Evolutionary conservation across 345 rosid genomes (phyloP).

Genomic region (Psidium guajava): DNA sequence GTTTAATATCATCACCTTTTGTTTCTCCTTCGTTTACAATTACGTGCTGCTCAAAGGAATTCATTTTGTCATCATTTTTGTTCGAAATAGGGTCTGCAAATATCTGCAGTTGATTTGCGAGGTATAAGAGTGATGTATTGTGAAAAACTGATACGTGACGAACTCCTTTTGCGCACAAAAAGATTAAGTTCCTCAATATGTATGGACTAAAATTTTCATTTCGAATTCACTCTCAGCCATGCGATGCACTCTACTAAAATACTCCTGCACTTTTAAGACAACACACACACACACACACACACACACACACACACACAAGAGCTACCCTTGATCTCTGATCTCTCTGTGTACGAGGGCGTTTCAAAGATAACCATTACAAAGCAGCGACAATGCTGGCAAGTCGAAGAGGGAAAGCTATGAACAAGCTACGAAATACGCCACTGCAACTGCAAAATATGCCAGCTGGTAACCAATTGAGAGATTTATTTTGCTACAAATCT

Average conservation of each 20-base stretch:
- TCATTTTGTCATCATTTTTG: not conserved
- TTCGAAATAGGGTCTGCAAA: not conserved
- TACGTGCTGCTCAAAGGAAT: not conserved
- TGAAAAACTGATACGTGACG: not conserved
- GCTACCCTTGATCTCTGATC: not conserved
- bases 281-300: not conserved
- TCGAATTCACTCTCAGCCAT: not conserved
- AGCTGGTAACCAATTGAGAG: not conserved
- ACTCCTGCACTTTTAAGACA: not conserved
- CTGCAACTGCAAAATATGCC: too few relatives aligned
- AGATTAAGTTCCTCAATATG: not conserved
- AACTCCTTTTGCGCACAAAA: not conserved
- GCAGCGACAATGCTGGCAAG: not conserved
- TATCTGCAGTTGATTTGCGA: not conserved
- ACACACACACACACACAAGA: not conserved
- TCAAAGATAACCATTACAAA: not conserved
- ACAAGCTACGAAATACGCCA: not conserved
- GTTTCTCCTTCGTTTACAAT: not conserved
- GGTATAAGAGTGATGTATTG: not conserved
- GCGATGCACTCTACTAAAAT: not conserved
- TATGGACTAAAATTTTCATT: rapidly evolving
- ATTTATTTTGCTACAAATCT: not conserved
- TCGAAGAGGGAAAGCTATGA: not conserved
- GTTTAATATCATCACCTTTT: not conserved
- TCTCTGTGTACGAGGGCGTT: not conserved